A percentile compares a stretch with the other conserved stretches of the same genome.
phyloP scores from a whole-genome alignment of 345 rosid genomes.

The Gossypium arboreum region DNA sequence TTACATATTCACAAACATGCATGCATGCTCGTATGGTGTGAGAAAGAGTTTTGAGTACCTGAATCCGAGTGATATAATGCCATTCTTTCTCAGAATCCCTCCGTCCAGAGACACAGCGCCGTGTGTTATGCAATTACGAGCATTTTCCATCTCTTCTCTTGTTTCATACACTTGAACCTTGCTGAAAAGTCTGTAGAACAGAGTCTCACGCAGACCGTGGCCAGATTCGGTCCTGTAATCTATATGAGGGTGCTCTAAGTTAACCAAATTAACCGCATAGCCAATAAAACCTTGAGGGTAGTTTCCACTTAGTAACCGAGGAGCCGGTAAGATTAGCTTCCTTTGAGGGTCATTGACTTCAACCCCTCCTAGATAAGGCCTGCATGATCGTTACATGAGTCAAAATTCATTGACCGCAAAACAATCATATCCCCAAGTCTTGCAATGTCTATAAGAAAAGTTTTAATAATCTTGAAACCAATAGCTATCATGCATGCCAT shows the following conservation, averaged over 20 bases:
- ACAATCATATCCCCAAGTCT: neutral
- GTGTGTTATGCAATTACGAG: conserved; percentile 32
- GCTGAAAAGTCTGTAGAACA: conserved; percentile 45
- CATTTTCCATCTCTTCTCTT: conserved; percentile 33
- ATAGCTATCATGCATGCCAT: neutral
- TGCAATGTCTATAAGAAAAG: neutral
- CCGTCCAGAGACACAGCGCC: conserved; percentile 63
- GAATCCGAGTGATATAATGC: conserved; percentile 35
- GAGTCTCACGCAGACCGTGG: conserved; percentile 53
- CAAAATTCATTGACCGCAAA: neutral
- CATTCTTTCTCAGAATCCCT: conserved; percentile 42
- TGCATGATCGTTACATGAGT: conserved; percentile 14
- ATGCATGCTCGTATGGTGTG: neutral
- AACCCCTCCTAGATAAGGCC: conserved; percentile 29
- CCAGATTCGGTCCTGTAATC: conserved; percentile 25
- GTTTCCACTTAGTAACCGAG: conserved; percentile 34
- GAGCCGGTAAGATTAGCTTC: conserved; percentile 43
- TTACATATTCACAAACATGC: too few species aligned
- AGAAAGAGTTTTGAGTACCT: conserved; percentile 29
- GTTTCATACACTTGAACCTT: conserved; percentile 60
- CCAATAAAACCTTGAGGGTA: conserved; percentile 50
- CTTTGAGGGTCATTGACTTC: conserved; percentile 33
- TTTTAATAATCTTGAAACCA: neutral
- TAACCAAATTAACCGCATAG: conserved; percentile 63
- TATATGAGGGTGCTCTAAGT: conserved; percentile 26